A percentile compares a stretch with the other conserved stretches of the same genome.
These are phyloP conservation scores for Trichophyton rubrum DNA, from an alignment of 2,329 filamentous ascomycete genomes.

Conservation along the genomic window DNA sequence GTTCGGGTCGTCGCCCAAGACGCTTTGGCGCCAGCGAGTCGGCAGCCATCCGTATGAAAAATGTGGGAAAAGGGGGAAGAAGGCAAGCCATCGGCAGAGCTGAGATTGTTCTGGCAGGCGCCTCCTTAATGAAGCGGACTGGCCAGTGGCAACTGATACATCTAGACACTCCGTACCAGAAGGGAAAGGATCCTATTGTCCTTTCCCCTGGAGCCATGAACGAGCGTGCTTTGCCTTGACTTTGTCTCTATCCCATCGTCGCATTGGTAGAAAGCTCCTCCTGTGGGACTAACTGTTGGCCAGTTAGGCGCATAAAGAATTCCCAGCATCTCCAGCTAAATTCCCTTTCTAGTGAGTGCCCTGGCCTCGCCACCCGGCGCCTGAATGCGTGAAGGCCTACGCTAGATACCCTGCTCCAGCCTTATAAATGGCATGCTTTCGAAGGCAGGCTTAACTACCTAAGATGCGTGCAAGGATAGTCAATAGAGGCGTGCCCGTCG, in stretches of 20 bases:
- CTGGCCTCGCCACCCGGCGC: background rate
- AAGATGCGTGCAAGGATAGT: background rate
- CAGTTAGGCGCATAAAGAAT: background rate
- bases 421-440: background rate
- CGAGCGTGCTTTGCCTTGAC: background rate
- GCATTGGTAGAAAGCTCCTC: background rate
- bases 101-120: background rate
- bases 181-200: background rate
- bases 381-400: background rate
- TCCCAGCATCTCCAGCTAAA: background rate
- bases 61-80: background rate
- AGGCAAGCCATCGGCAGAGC: background rate
- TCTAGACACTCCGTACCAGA: background rate
- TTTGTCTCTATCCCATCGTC: background rate
- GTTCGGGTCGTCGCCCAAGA: background rate
- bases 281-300: background rate
- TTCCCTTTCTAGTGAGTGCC: background rate
- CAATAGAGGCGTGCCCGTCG: background rate
- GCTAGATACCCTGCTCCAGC: background rate
- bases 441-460: background rate
- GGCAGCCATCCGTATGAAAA: background rate
- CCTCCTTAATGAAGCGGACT: background rate
- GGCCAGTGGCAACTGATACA: conserved; percentile 1
- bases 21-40: background rate
- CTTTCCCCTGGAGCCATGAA: background rate